Base-by-base conservation (phyloP, 106 monocot genomes). In the Narthecium ossifragum region DNA sequence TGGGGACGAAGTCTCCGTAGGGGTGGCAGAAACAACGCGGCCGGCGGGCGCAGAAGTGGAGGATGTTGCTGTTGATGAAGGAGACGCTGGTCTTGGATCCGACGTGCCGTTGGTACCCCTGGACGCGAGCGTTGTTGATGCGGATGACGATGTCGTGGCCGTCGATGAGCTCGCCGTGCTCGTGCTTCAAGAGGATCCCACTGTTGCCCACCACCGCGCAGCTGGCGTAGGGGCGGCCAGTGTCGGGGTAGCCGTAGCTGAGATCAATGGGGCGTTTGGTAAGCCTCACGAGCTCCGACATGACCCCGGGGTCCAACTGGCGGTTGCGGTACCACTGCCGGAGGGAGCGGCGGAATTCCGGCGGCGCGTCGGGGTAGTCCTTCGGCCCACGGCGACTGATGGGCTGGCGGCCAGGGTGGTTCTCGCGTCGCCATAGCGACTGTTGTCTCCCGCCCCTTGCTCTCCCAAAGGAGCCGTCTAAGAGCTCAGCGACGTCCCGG, bases 151-250 rank as follows among this genome's bases (percentile, higher is more conserved):
- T 34, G 4, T 70, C 70, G 47, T 79, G 79, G 26, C 34, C 36
- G 60, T 79, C 74, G 63, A 79, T 79, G 21, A 64, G 56, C 25
- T 54, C 38, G 47, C 74, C 74, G 26, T 55, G 64, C 7, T 43
- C 32, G 21, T 64, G 65, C 2, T 48, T 32, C 29, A 79, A 55
- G 34, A 79, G 73, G 26, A 79, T 51, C 33, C 84, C 84, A 25
- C 84, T 79, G 72, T 79, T 84, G 26, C 84, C 79, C 6, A 84
- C 84, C 12, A 84, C 79, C 20, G 84, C 78, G 52, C 79, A 84
- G 39, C 71, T 54, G 21, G 54, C 17, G 63, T 68, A 79, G 1
- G 26, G 74, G 24, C 33, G 62, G 37, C 61, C 57, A 26, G 58
- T 29, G 36, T 50, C 26, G n/a, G 51, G 4, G 34, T 26, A 6